phyloP scores from a whole-genome alignment of 2,329 filamentous ascomycete species.

The Corniculantispora saksenae region DNA sequence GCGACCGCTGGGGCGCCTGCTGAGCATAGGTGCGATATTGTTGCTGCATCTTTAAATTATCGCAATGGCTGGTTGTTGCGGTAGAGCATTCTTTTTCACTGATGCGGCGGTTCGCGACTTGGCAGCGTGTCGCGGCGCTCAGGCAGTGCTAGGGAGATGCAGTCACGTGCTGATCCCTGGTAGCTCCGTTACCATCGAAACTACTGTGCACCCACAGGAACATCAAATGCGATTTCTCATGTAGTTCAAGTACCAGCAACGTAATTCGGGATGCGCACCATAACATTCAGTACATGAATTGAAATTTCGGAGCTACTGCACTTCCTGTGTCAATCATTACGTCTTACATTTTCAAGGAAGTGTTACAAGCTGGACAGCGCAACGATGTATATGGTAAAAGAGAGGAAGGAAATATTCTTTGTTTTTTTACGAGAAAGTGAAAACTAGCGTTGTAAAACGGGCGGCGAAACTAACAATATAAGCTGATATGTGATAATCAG shows the following conservation, averaged over 20 bases:
- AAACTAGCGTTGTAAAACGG: constrained; percentile 1
- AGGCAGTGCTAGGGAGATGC: too few species aligned
- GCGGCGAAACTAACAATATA: constrained; percentile 4
- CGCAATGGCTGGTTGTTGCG: constrained; percentile 13
- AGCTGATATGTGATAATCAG: constrained; percentile 17
- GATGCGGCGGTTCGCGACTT: not conserved
- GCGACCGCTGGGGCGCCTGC: constrained; percentile 50
- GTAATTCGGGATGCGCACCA: too few species aligned
- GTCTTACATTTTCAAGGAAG: too few species aligned
- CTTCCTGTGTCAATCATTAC: too few species aligned
- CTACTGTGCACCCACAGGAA: too few species aligned
- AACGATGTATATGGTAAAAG: too few species aligned
- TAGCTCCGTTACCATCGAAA: not conserved
- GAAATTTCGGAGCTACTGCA: too few species aligned
- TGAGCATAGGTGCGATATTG: constrained; percentile 55
- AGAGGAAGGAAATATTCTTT: too few species aligned
- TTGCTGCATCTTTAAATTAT: constrained; percentile 48
- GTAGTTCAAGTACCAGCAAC: too few species aligned
- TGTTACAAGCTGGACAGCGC: too few species aligned
- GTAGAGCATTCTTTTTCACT: not conserved
- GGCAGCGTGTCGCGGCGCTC: constrained; percentile 1
- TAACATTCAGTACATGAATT: too few species aligned
- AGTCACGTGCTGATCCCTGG: constrained; percentile 1
- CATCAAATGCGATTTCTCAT: too few species aligned
- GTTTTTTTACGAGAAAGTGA: constrained; percentile 16